Evolutionary conservation across 2,329 filamentous ascomycete genomes (phyloP).

Genomic region (Diaporthe ampelina): DNA sequence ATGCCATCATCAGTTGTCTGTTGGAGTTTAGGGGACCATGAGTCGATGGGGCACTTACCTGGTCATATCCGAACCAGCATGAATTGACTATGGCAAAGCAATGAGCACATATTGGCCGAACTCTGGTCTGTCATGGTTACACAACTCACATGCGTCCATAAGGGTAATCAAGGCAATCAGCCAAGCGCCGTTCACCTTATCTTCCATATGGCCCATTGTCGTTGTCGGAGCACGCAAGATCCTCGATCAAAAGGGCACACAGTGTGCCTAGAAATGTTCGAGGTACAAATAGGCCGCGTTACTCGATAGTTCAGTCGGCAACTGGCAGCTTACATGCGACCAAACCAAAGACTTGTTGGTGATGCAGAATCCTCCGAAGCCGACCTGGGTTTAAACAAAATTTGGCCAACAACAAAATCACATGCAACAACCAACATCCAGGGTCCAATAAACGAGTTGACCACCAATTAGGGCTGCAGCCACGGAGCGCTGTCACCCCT

Average conservation of each 20-base stretch:
- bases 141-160: slow-evolving; percentile 37
- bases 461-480: slow-evolving; percentile 23
- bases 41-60: slow-evolving; percentile 19
- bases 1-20: background rate
- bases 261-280: background rate
- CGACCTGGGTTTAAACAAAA: background rate
- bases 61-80: slow-evolving; percentile 42
- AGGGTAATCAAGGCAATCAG: slow-evolving; percentile 40
- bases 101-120: background rate
- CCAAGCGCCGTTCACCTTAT: slow-evolving; percentile 38
- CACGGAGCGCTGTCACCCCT: slow-evolving; percentile 26
- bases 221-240: background rate
- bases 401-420: background rate
- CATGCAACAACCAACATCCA: background rate
- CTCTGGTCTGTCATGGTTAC: too few species aligned
- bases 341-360: too few species aligned
- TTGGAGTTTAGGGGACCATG: too few species aligned
- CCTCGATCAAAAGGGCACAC: background rate
- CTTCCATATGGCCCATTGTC: slow-evolving; percentile 28
- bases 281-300: background rate
- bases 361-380: background rate
- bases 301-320: background rate
- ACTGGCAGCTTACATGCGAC: background rate
- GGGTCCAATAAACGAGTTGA: background rate
- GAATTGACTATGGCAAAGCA: slow-evolving; percentile 30